Base-by-base conservation (phyloP, 208 protist species). In the Leishmania tropica region DNA sequence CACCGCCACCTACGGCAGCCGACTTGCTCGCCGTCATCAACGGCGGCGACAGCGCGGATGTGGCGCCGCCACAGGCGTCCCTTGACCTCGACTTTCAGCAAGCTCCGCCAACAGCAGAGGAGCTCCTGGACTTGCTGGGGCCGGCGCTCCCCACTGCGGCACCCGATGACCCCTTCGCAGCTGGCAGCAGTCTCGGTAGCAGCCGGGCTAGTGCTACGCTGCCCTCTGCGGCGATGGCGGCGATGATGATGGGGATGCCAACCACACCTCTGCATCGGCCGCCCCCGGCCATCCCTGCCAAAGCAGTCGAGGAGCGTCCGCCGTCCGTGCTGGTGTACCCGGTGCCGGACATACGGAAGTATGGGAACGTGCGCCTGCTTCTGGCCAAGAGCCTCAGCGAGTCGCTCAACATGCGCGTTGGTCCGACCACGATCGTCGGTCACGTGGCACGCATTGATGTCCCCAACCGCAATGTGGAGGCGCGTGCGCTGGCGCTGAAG, bases 291-390 rank as follows among this genome's bases (percentile, higher is more conserved):
- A 80, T 98, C 19, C 95, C 95, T 28, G 87, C 87, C 75, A 90
- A 93, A 64, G 88, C 83, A 42, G 47, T 98, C 1, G 92, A 95
- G 45, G 92, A 93, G 45, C 84, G 90, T 2, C 76, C 88, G 35
- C 88, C 96, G 40, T 97, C 93, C 24, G 89, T 98, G 45, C 80
- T 97, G 45, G 92, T 94, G 60, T 96, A 96, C 81, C 96, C 96
- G 4, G 51, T 98, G 17, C 96, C 94, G 1, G 78, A 91, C 68
- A 79, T 78, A 48, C 83, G 83, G 75, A 90, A 87, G 71, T 85
- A 83, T 56, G 88, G 83, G 19, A 96, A 97, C 74, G 81, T 97
- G 51, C 90, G 90, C 15, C 73, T 95, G 62, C 87, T 95, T 28
- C 90, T 98, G 24, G 92, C 92, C 24, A 91, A 92, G 71, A 91